Evolutionary conservation across 1,139 yeast genomes (phyloP), one percentile per base, ranked within the genome.

Genomic region (Hyphopichia burtonii): DNA sequence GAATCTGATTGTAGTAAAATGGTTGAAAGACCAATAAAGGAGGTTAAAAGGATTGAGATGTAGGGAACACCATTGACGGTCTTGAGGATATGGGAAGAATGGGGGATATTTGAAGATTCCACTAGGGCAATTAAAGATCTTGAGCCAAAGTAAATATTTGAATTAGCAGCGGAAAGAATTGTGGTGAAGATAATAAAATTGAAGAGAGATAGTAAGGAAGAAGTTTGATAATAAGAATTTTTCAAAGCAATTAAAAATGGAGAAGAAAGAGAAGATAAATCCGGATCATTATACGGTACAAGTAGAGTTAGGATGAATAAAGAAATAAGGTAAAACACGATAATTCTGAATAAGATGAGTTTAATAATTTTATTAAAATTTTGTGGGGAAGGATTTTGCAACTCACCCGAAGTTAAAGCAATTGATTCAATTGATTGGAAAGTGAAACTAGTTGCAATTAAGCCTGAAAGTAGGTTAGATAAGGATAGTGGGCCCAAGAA

Each of bases 351-450:
- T 18, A 53, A 45, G 10, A 55, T 49, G 23, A 46, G 47, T 36
- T 44, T 50, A 32, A 50, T 54, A 2, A 57, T 49, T 33, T 40
- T 39, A 16, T 50, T 41, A 46, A 56, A 32, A 41, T 37, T 40
- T 17, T 35, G 40, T 15, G 40, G 35, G 14, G 39, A 39, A 23
- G 65, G 64, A 38, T 53, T 36, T 31, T 42, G 28, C 14, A 51
- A 47, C 40, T 57, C 62, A 2, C 59, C 61, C 3, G 58, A 45
- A 22, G 56, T 47, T 8, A 55, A 56, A 20, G 72, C 71, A 40
- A 68, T 63, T 49, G 72, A 64, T 50, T 73, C 78, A 30, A 66
- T 53, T 44, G 64, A 63, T 49, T 65, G 59, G 50, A 68, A 53
- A 44, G 68, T 57, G 52, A 65, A 66, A 35, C 68, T 65, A 9